Percentiles rank a stretch among this genome's conserved stretches.
Conservation (phyloP, 169 alveolate species). For the Toxoplasma gondii region DNA sequence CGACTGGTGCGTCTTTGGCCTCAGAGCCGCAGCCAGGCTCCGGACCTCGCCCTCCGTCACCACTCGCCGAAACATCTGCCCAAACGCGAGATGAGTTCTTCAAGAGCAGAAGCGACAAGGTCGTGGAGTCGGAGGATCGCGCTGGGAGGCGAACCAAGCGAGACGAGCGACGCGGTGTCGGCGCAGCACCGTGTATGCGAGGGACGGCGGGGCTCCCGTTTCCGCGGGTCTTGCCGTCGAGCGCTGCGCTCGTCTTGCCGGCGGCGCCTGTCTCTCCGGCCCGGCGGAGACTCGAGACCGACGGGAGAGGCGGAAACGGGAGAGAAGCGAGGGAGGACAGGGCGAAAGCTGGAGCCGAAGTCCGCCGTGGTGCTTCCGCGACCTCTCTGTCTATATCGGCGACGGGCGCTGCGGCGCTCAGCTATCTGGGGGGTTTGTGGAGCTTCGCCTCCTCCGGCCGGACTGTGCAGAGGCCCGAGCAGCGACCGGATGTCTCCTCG, state of each 20-base stretch:
- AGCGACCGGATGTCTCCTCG: too few relatives aligned
- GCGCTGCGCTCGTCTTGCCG: background rate
- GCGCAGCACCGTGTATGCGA: background rate
- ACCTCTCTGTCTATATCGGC: background rate
- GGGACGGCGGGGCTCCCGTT: slow-evolving; percentile 13
- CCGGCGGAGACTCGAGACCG: background rate
- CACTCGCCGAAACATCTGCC: background rate
- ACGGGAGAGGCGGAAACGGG: background rate
- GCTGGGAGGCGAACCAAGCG: background rate
- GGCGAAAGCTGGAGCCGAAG: background rate
- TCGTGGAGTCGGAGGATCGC: background rate
- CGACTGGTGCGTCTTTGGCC: too few relatives aligned
- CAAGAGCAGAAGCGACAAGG: background rate
- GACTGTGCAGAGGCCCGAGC: background rate
- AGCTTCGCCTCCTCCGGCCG: background rate
- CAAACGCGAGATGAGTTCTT: background rate
- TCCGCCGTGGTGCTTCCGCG: background rate
- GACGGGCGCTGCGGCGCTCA: background rate
- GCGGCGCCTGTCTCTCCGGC: background rate
- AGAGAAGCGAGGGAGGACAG: background rate
- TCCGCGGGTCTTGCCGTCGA: slow-evolving; percentile 3
- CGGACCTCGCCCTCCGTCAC: too few relatives aligned
- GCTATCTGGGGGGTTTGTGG: slow-evolving; percentile 17
- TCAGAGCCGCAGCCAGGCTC: too few relatives aligned
- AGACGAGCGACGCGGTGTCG: background rate